Evolutionary conservation across 208 protist genomes (phyloP).

Genomic region (Leishmania lainsoni): DNA sequence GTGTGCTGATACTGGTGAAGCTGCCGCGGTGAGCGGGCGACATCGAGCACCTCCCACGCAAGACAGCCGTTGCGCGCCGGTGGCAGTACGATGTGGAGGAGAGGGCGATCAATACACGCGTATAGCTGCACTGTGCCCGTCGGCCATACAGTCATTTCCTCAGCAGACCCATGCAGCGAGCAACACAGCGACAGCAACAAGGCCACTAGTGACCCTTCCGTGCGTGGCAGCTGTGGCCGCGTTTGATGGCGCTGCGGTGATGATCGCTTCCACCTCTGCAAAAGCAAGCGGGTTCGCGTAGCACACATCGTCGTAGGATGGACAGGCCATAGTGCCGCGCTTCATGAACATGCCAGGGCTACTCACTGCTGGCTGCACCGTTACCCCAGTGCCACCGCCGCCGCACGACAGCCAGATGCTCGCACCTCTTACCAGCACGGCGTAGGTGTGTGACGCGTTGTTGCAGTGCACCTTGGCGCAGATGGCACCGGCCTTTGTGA

Average conservation of each 20-base stretch:
- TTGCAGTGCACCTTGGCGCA: conserved; percentile 36
- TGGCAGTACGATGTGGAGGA: too few species aligned
- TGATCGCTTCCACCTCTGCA: neutral
- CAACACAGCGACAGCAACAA: too few species aligned
- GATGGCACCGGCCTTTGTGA: neutral
- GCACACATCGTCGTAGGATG: conserved; percentile 48
- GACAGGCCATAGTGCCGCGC: conserved; percentile 40
- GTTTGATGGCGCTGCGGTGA: neutral
- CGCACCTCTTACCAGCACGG: conserved; percentile 22
- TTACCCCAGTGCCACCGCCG: conserved; percentile 11
- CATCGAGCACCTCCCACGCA: too few species aligned
- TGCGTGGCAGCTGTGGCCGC: too few species aligned
- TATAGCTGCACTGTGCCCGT: too few species aligned
- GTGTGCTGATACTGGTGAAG: too few species aligned
- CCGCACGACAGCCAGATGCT: conserved; percentile 19
- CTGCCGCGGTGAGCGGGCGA: too few species aligned
- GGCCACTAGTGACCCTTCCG: too few species aligned
- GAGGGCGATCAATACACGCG: too few species aligned
- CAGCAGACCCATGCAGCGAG: too few species aligned
- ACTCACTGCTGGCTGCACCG: conserved; percentile 1
- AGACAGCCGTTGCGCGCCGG: too few species aligned
- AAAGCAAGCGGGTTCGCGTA: conserved; percentile 11
- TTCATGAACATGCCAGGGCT: conserved; percentile 13
- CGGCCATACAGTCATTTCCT: too few species aligned
- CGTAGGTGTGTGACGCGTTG: conserved; percentile 14